Conservation (phyloP, 2,329 filamentous ascomycete genomes). For the Trichoderma sp. region DNA sequence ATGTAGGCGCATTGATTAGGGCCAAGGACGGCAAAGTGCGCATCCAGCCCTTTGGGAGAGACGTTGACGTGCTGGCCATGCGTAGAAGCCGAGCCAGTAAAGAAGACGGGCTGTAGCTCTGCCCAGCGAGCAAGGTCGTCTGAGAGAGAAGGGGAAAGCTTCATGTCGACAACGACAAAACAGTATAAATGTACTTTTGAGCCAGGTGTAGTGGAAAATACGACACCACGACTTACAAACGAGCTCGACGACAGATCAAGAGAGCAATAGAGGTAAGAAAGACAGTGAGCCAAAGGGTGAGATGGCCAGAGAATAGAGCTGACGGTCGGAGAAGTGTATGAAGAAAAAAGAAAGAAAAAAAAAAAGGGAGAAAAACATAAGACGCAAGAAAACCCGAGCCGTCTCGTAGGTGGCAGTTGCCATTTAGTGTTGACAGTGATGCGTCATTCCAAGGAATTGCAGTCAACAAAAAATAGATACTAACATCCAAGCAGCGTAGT, state of each 20-base stretch:
- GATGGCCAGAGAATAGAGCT: not conserved
- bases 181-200: not conserved
- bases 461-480: slow-evolving; percentile 4
- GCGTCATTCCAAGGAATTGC: not conserved
- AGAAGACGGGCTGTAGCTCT: slow-evolving; percentile 68
- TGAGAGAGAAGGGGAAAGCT: slow-evolving; percentile 55
- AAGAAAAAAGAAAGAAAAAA: not conserved
- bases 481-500: slow-evolving; percentile 1
- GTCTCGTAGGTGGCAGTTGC: not conserved
- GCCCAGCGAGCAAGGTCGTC: slow-evolving; percentile 60
- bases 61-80: slow-evolving; percentile 69
- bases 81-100: slow-evolving; percentile 68
- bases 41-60: slow-evolving; percentile 68
- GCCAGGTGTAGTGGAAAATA: not conserved
- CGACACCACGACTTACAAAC: slow-evolving; percentile 12
- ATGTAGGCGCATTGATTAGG: slow-evolving; percentile 64
- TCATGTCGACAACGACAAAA: slow-evolving; percentile 45
- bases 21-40: slow-evolving; percentile 59
- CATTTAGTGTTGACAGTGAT: slow-evolving; percentile 8
- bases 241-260: not conserved
- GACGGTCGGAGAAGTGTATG: not conserved
- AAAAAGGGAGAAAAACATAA: not conserved
- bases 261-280: not conserved
- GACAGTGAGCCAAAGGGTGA: not conserved
- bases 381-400: not conserved